These are phyloP conservation scores for Paramecium tetraurelia DNA, from an alignment of 73 alveolate species.

Conservation along the genomic window DNA sequence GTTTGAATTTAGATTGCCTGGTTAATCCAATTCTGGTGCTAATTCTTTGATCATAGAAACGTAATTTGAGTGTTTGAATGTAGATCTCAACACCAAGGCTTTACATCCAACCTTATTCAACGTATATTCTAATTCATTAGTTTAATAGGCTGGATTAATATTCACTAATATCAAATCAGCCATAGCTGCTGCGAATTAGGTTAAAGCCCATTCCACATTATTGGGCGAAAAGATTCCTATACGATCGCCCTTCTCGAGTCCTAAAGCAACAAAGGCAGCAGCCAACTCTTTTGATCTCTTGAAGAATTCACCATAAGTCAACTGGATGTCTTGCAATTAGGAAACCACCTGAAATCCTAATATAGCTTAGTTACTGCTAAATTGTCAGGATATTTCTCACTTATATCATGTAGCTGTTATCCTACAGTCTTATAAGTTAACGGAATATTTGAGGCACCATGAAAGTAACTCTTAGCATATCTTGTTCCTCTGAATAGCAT, in stretches of 20 bases:
- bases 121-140: slow-evolving; percentile 66
- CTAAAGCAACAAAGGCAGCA: slow-evolving; percentile 77
- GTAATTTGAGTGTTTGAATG: slow-evolving; percentile 71
- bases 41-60: slow-evolving; percentile 66
- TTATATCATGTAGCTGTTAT: slow-evolving; percentile 33
- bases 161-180: slow-evolving; percentile 81
- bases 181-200: slow-evolving; percentile 75
- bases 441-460: slow-evolving; percentile 37
- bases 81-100: slow-evolving; percentile 73
- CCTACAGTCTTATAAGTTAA: slow-evolving; percentile 59
- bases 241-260: slow-evolving; percentile 78
- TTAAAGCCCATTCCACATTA: slow-evolving; percentile 78
- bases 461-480: slow-evolving; percentile 3
- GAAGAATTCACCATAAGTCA: slow-evolving; percentile 69
- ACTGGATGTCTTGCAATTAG: slow-evolving; percentile 11
- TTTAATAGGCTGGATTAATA: slow-evolving; percentile 86
- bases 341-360: slow-evolving; percentile 31
- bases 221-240: slow-evolving; percentile 87
- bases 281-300: slow-evolving; percentile 73
- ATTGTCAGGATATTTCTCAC: slow-evolving; percentile 56
- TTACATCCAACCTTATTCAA: slow-evolving; percentile 63
- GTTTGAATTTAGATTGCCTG: slow-evolving; percentile 51
- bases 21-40: slow-evolving; percentile 66
- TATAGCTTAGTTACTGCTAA: slow-evolving; percentile 46
- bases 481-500: not conserved